Base-by-base conservation (phyloP, 345 rosid species). In the Eucalyptus decipiens region DNA sequence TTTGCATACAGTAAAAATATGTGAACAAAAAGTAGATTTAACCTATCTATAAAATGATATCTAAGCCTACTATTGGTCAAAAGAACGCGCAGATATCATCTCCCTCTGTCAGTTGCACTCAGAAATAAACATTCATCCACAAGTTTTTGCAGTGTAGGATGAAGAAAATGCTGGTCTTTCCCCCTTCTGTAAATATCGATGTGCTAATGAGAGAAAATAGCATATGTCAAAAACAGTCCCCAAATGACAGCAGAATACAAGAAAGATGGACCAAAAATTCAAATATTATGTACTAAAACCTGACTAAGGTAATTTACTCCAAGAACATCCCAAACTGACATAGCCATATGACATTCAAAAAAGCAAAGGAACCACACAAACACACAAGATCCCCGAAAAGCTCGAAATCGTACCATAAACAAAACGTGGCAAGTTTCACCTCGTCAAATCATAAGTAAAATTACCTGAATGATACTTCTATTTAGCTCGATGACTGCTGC, bases 401-500 rank as follows among this genome's bases (percentile, higher is more conserved):
- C 47, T 76, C 16, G 7, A 76, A 40, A 37, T 40, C 83, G 24
- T 11, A 21, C 47, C 83, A 21, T 40, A 37, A 76, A 40, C 28
- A 40, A 76, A 37, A 76, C 28, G 30, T 11, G 47, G 47, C 47
- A 34, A 34, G 80, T 34, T 34, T 69, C 43, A 69, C 26, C 24
- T 16, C 34, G 87, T 80, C 58, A 19, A 37, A 42, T 56, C 49
- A 42, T 58, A 4, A 47, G 28, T 51, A 12, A 85, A 62, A 45
- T 88, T 9, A 97, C 99, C 97, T 91, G 94, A 89, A 97, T 93
- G 86, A 97, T 94, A 89, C 96, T 95, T 92, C 92, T 94, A 83
- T 93, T 96, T 91, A 97, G 93, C 92, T 97, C 96, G 89, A 97
- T 94, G 24, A 95, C 92, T 1, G 99, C 96, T 40, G 99, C 95